These are phyloP conservation scores for Malus orientalis DNA, from an alignment of 306 rosid species.

Conservation along the genomic window DNA sequence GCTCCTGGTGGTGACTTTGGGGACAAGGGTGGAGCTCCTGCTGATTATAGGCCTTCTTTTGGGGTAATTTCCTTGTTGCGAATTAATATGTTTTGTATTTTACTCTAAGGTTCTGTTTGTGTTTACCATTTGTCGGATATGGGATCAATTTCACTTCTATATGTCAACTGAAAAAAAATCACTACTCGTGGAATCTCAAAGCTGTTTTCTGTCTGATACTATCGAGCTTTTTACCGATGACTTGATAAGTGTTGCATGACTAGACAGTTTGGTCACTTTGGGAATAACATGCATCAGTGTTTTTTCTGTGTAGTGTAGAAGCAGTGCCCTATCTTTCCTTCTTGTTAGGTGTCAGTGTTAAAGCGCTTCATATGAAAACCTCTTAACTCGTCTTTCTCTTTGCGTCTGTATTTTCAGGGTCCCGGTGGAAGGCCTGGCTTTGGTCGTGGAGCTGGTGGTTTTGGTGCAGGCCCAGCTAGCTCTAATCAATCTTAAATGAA, in stretches of 20 bases:
- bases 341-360: not conserved
- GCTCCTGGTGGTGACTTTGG: constrained; percentile 48
- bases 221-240: not conserved
- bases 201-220: not conserved
- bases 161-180: not conserved
- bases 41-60: constrained; percentile 47
- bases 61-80: constrained; percentile 21
- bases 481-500: constrained; percentile 33
- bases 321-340: not conserved
- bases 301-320: not conserved
- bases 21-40: constrained; percentile 51
- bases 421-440: constrained; percentile 41
- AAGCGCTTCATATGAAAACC: not conserved
- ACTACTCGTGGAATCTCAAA: not conserved
- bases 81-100: not conserved
- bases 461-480: constrained; percentile 39
- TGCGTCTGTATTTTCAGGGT: constrained; percentile 16
- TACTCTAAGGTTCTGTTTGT: not conserved
- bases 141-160: not conserved
- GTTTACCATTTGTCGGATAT: not conserved
- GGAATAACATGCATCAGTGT: not conserved
- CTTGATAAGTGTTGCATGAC: not conserved
- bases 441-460: constrained; percentile 54
- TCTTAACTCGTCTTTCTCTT: not conserved
- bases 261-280: not conserved